These are phyloP conservation scores for Apiospora phragmitis DNA, from an alignment of 2,329 filamentous ascomycete species.

Conservation along the genomic window DNA sequence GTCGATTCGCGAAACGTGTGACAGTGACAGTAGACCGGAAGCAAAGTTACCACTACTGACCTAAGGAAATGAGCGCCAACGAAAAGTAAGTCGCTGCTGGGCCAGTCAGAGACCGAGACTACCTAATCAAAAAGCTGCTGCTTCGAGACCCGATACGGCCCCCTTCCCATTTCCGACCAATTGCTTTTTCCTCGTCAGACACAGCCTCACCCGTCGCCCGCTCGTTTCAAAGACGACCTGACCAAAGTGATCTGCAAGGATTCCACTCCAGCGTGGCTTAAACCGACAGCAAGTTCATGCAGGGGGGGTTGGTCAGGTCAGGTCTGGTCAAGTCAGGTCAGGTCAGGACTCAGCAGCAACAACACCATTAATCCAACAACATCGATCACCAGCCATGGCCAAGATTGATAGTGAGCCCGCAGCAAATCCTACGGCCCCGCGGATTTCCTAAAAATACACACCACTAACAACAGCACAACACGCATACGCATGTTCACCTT, in stretches of 20 bases:
- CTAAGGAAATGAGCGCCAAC: neutral
- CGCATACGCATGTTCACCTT: neutral
- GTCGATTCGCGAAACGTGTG: neutral
- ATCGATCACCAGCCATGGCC: neutral
- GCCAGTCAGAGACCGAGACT: neutral
- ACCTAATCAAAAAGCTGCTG: neutral
- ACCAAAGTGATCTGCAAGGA: conserved; percentile 2
- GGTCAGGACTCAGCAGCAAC: neutral
- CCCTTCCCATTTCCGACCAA: neutral
- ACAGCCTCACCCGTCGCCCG: conserved; percentile 1
- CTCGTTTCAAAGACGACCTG: conserved; percentile 1
- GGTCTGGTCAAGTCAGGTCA: neutral
- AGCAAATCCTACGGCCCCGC: neutral
- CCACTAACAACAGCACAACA: neutral
- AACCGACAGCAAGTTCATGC: neutral
- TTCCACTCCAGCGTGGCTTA: neutral
- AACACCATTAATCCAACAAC: neutral
- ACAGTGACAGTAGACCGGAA: neutral
- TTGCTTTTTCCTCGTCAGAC: conserved; percentile 4
- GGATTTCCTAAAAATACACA: neutral
- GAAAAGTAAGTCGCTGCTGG: neutral
- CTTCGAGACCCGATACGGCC: neutral
- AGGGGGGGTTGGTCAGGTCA: neutral
- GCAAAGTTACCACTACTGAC: neutral
- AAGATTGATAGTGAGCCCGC: too few relatives aligned